Conservation (phyloP, 257 asterid species). For the Avicennia marina region DNA sequence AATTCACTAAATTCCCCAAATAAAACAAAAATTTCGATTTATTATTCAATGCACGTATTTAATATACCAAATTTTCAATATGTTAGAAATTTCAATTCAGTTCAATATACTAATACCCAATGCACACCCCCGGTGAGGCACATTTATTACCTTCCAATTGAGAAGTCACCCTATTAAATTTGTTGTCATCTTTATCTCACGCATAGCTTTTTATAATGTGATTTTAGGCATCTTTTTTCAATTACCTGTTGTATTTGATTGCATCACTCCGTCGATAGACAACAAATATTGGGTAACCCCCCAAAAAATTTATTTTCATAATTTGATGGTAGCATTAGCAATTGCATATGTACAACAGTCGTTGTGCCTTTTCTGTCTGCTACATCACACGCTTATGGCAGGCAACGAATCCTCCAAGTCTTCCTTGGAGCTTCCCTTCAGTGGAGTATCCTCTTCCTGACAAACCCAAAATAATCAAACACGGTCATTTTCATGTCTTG, state of each 20-base stretch:
- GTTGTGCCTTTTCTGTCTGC: neutral
- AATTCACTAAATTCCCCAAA: too few species aligned
- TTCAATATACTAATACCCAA: too few species aligned
- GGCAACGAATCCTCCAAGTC: conserved; percentile 28
- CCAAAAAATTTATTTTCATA: neutral
- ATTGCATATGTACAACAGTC: conserved; percentile 11
- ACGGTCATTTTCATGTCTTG: too few species aligned
- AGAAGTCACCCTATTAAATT: too few species aligned
- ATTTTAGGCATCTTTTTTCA: neutral
- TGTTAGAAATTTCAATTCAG: too few species aligned
- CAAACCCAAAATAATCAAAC: conserved; percentile 9
- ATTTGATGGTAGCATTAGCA: neutral
- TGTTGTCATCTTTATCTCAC: too few species aligned
- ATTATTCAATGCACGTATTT: too few species aligned
- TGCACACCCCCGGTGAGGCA: too few species aligned
- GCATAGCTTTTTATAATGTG: too few species aligned
- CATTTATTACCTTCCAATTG: too few species aligned
- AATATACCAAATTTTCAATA: too few species aligned
- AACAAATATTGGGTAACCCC: neutral
- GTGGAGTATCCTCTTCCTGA: conserved; percentile 26
- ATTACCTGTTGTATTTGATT: neutral
- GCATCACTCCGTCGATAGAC: neutral
- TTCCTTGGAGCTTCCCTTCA: conserved; percentile 22
- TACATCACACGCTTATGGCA: conserved; percentile 29
- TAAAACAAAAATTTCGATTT: too few species aligned